A percentile compares a stretch with the other conserved stretches of the same genome.
Evolutionary conservation across 805 yeast genomes (phyloP).

Genomic region (Candida maltosa): DNA sequence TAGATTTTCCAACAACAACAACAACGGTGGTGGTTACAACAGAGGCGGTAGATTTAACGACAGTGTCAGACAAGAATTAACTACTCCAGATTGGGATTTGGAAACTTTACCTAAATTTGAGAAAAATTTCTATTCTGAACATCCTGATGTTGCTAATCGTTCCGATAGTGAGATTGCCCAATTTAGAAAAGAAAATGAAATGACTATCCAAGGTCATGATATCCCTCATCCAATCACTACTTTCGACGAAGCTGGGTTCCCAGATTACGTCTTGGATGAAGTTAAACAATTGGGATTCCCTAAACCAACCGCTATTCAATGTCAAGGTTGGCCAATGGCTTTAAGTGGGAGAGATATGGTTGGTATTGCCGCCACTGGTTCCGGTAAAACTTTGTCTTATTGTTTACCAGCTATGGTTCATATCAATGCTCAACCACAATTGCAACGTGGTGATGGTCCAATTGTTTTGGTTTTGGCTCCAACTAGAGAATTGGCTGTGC

Average conservation of each 20-base stretch:
- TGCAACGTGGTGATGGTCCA: slow-evolving; percentile 95
- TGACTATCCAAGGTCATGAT: slow-evolving; percentile 78
- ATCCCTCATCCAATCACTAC: slow-evolving; percentile 92
- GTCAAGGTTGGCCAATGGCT: slow-evolving; percentile 99
- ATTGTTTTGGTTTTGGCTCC: slow-evolving; percentile 94
- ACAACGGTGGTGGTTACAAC: slow-evolving; percentile 29
- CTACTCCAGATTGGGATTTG: slow-evolving; percentile 78
- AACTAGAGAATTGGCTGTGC: slow-evolving; percentile 98
- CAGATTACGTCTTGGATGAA: slow-evolving; percentile 85
- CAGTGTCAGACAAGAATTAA: slow-evolving; percentile 39
- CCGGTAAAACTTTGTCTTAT: slow-evolving; percentile 97
- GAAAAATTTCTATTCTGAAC: slow-evolving; percentile 91
- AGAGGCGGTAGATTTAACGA: slow-evolving; percentile 33
- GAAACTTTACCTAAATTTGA: slow-evolving; percentile 82
- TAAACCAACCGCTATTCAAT: slow-evolving; percentile 92
- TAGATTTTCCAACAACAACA: slow-evolving; percentile 33
- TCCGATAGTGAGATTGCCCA: slow-evolving; percentile 65
- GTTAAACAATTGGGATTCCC: slow-evolving; percentile 91
- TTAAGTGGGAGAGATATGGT: slow-evolving; percentile 97
- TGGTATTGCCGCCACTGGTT: slow-evolving; percentile 98
- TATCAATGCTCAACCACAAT: slow-evolving; percentile 95
- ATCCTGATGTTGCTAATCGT: slow-evolving; percentile 72
- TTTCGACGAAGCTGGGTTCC: slow-evolving; percentile 98
- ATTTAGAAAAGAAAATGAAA: slow-evolving; percentile 81
- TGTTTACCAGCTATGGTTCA: slow-evolving; percentile 96